Conservation (phyloP, 1,139 yeast species). For the Scheffersomyces stambukii region DNA sequence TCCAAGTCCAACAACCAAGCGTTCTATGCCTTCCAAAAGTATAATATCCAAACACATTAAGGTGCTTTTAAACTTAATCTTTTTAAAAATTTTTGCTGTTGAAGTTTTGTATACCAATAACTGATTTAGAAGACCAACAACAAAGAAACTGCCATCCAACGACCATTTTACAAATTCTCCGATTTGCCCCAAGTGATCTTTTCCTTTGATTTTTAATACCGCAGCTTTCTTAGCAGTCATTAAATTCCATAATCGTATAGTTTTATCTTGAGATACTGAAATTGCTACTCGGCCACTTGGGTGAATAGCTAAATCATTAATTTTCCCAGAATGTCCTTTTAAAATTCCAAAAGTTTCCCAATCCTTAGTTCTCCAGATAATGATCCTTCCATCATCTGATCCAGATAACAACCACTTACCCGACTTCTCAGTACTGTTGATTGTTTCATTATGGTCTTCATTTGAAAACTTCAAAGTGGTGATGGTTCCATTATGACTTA, state of each 20-base stretch:
- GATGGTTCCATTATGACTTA: constrained; percentile 88
- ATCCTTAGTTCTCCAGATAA: constrained; percentile 93
- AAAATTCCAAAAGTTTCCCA: constrained; percentile 91
- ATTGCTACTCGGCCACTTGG: constrained; percentile 91
- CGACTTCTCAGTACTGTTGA: constrained; percentile 25
- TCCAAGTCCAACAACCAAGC: constrained; percentile 63
- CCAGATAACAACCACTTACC: constrained; percentile 91
- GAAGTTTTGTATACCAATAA: constrained; percentile 63
- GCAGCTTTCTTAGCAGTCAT: constrained; percentile 99
- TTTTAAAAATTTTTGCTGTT: constrained; percentile 55
- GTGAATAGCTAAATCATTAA: constrained; percentile 84
- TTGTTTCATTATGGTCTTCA: constrained; percentile 24
- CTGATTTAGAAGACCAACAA: constrained; percentile 69
- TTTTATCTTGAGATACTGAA: constrained; percentile 80
- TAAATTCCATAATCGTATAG: constrained; percentile 87
- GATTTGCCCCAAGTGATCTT: constrained; percentile 57
- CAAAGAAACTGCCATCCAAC: constrained; percentile 59
- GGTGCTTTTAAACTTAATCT: constrained; percentile 47
- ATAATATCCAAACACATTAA: constrained; percentile 66
- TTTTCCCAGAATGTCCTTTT: constrained; percentile 77
- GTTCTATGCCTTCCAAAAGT: constrained; percentile 43
- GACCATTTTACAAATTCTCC: constrained; percentile 69
- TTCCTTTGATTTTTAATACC: constrained; percentile 66
- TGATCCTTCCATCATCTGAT: constrained; percentile 85
- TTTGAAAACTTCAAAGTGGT: constrained; percentile 70